Evolutionary conservation across 2,329 filamentous ascomycete species (phyloP).

Genomic region (Sporothrix dimorphospora): DNA sequence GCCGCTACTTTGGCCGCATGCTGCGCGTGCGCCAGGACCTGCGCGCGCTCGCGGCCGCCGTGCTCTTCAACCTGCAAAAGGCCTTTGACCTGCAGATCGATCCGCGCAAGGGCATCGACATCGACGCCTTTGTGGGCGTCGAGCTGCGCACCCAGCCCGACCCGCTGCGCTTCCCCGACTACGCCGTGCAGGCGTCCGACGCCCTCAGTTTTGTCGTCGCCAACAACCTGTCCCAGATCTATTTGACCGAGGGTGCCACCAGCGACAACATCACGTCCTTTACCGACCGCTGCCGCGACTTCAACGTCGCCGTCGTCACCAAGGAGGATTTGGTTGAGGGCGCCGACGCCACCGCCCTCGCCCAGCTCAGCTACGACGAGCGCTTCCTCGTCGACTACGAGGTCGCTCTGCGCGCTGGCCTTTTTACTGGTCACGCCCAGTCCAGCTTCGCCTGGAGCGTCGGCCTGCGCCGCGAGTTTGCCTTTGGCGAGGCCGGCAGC

Average conservation of each 20-base stretch:
- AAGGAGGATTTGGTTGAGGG: slow-evolving; percentile 49
- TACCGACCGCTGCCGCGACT: slow-evolving; percentile 41
- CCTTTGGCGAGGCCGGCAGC: slow-evolving; percentile 34
- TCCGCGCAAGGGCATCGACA: slow-evolving; percentile 36
- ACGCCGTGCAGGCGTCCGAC: slow-evolving; percentile 41
- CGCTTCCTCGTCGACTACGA: slow-evolving; percentile 56
- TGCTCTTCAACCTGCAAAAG: slow-evolving; percentile 41
- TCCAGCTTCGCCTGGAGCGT: slow-evolving; percentile 54
- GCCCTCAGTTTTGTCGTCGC: slow-evolving; percentile 40
- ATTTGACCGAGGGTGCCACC: slow-evolving; percentile 49
- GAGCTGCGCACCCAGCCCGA: slow-evolving; percentile 45
- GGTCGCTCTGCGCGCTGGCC: slow-evolving; percentile 48
- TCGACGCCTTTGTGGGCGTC: slow-evolving; percentile 41
- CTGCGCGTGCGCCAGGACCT: slow-evolving; percentile 44
- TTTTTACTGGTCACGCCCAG: slow-evolving; percentile 50
- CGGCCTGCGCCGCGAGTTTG: slow-evolving; percentile 45
- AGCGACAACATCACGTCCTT: slow-evolving; percentile 44
- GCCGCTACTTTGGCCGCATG: slow-evolving; percentile 45
- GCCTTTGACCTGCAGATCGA: slow-evolving; percentile 35
- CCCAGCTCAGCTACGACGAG: slow-evolving; percentile 51
- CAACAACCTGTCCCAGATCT: slow-evolving; percentile 43
- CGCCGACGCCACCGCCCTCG: slow-evolving; percentile 42
- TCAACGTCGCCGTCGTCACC: slow-evolving; percentile 46
- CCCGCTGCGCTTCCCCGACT: slow-evolving; percentile 37
- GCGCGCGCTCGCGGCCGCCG: slow-evolving; percentile 42